phyloP scores from a whole-genome alignment of 2,329 filamentous ascomycete genomes.

The Xylaria sp. region DNA sequence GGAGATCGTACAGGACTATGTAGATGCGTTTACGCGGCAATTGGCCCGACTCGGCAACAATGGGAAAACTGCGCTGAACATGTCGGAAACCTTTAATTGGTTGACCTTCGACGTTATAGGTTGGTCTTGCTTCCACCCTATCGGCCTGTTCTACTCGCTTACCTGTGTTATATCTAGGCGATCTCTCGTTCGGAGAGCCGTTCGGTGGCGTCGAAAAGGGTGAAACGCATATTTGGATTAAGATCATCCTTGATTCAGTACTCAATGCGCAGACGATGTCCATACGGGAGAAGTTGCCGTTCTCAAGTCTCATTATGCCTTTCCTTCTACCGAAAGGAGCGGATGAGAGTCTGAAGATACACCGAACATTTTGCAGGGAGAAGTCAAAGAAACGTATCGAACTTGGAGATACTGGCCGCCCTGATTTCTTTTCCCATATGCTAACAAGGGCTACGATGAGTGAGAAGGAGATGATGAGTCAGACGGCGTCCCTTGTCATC shows the following conservation, averaged over 20 bases:
- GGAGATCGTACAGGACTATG: conserved; percentile 41
- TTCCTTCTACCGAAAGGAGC: conserved; percentile 31
- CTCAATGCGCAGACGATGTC: conserved; percentile 14
- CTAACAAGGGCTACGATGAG: conserved; percentile 38
- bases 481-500: conserved; percentile 51
- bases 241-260: conserved; percentile 33
- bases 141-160: neutral
- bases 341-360: conserved; percentile 20
- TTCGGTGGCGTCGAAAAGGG: conserved; percentile 38
- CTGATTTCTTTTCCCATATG: conserved; percentile 42
- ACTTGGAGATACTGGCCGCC: conserved; percentile 36
- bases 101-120: conserved; percentile 49
- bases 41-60: conserved; percentile 34
- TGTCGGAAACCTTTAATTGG: conserved; percentile 43
- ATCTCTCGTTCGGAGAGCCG: conserved; percentile 38
- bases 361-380: conserved; percentile 30
- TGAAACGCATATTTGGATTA: conserved; percentile 35
- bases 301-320: conserved; percentile 29
- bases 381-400: conserved; percentile 38
- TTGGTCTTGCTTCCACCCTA: conserved; percentile 27
- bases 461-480: conserved; percentile 43
- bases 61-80: conserved; percentile 41
- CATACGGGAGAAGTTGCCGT: conserved; percentile 1
- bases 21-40: conserved; percentile 36
- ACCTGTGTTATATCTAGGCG: conserved; percentile 24